Percentiles rank a stretch among this genome's conserved stretches.
These are phyloP conservation scores for Colletotrichum lupini DNA, from an alignment of 2,329 filamentous ascomycete species.

Conservation along the genomic window DNA sequence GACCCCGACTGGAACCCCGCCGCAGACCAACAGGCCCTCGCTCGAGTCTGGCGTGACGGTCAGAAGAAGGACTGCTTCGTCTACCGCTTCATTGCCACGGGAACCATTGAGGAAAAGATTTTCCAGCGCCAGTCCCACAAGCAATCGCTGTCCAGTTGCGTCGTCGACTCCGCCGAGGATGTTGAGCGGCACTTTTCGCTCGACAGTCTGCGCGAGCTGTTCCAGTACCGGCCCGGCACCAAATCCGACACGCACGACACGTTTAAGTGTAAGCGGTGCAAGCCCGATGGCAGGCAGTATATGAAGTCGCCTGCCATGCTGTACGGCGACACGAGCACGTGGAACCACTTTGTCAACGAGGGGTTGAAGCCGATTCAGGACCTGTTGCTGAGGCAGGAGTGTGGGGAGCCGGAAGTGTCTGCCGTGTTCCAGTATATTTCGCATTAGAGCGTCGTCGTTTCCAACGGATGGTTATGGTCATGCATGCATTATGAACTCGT, in stretches of 20 bases:
- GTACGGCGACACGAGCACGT: constrained; percentile 98
- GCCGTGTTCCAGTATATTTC: constrained; percentile 99
- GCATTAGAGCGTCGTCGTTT: constrained; percentile 60
- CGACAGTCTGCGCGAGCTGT: constrained; percentile 90
- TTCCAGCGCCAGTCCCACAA: constrained; percentile 99
- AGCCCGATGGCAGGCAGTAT: constrained; percentile 85
- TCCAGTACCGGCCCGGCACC: constrained; percentile 89
- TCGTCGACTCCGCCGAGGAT: constrained; percentile 96
- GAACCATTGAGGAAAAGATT: constrained; percentile 98
- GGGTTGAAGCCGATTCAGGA: constrained; percentile 88
- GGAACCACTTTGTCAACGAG: constrained; percentile 95
- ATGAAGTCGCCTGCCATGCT: constrained; percentile 95
- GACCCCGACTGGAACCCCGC: constrained; percentile 99
- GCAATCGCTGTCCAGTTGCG: constrained; percentile 93
- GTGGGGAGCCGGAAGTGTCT: constrained; percentile 81
- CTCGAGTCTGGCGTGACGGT: constrained; percentile 97
- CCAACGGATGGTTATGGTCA: neutral
- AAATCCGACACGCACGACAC: constrained; percentile 96
- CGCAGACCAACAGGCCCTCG: constrained; percentile 95
- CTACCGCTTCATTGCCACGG: constrained; percentile 98
- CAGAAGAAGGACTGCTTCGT: constrained; percentile 99
- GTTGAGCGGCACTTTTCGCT: constrained; percentile 96
- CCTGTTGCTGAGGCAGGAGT: constrained; percentile 88
- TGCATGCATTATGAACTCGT: neutral
- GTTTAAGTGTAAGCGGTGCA: constrained; percentile 97